Percentiles rank a stretch among this genome's conserved stretches.
Conservation (phyloP, 352 stramenopile genomes). For the Saprolegnia diclina region DNA sequence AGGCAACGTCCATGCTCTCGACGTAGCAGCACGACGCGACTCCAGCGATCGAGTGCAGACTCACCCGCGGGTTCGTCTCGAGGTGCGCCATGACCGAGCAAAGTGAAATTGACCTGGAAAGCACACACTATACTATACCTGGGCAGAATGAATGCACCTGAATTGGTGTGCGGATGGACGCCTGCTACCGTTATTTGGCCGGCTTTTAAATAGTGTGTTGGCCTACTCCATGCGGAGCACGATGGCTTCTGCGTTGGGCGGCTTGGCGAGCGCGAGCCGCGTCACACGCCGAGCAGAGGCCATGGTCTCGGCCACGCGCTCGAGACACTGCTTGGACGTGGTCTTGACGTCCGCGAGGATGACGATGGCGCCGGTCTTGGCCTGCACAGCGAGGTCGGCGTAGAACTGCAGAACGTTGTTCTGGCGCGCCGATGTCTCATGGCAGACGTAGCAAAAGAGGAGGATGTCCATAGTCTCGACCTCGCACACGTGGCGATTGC, state of each 20-base stretch:
- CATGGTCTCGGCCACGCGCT: constrained; percentile 20
- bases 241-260: constrained; percentile 20
- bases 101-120: background rate
- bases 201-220: background rate
- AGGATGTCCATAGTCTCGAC: constrained; percentile 21
- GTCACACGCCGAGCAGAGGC: background rate
- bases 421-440: constrained; percentile 25
- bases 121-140: background rate
- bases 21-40: constrained; percentile 75
- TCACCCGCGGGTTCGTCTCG: constrained; percentile 46
- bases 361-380: constrained; percentile 18
- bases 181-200: background rate
- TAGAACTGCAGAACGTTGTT: constrained; percentile 21
- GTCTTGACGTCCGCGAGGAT: constrained; percentile 26
- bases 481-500: constrained; percentile 19
- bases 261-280: constrained; percentile 15
- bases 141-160: too few species aligned
- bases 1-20: constrained; percentile 63
- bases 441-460: constrained; percentile 27
- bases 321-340: constrained; percentile 22
- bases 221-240: constrained; percentile 16
- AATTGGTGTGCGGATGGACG: background rate
- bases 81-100: constrained; percentile 30
- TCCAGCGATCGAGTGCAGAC: constrained; percentile 57
- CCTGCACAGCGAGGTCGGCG: background rate